Evolutionary conservation across 2,329 filamentous ascomycete genomes (phyloP).

Genomic region (Xylariales sp.): DNA sequence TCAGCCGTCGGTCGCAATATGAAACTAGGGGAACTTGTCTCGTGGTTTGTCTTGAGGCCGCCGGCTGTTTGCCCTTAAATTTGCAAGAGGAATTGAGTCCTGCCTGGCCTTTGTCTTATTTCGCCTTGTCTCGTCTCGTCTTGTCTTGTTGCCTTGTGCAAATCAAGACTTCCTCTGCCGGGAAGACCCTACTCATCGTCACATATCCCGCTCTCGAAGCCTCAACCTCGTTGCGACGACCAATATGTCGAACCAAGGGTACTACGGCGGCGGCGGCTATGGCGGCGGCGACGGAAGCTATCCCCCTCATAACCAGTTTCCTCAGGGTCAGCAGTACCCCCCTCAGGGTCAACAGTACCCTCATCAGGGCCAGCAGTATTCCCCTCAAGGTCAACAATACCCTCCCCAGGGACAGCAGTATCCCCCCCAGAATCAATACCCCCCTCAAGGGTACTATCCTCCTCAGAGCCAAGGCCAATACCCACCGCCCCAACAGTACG

Average conservation of each 20-base stretch:
- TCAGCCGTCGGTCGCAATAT: not conserved
- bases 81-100: not conserved
- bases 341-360: slow-evolving; percentile 37
- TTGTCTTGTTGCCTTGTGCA: not conserved
- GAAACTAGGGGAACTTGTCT: slow-evolving; percentile 8
- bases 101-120: not conserved
- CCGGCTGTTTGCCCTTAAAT: slow-evolving; percentile 16
- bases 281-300: slow-evolving; percentile 28
- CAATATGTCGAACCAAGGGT: slow-evolving; percentile 45
- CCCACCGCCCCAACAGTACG: slow-evolving; percentile 39
- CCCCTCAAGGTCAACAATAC: slow-evolving; percentile 39
- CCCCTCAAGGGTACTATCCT: slow-evolving; percentile 39
- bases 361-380: slow-evolving; percentile 34
- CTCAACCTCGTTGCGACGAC: not conserved
- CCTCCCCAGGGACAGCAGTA: slow-evolving; percentile 39
- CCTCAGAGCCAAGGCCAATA: slow-evolving; percentile 38
- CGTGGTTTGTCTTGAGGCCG: slow-evolving; percentile 24
- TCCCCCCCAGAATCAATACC: slow-evolving; percentile 40
- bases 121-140: not conserved
- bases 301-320: slow-evolving; percentile 22
- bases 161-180: not conserved
- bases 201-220: slow-evolving; percentile 7
- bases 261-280: slow-evolving; percentile 42
- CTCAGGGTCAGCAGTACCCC: slow-evolving; percentile 18
- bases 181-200: not conserved